Conservation (phyloP, 2,329 filamentous ascomycete species). For the Sporothrix pallida region DNA sequence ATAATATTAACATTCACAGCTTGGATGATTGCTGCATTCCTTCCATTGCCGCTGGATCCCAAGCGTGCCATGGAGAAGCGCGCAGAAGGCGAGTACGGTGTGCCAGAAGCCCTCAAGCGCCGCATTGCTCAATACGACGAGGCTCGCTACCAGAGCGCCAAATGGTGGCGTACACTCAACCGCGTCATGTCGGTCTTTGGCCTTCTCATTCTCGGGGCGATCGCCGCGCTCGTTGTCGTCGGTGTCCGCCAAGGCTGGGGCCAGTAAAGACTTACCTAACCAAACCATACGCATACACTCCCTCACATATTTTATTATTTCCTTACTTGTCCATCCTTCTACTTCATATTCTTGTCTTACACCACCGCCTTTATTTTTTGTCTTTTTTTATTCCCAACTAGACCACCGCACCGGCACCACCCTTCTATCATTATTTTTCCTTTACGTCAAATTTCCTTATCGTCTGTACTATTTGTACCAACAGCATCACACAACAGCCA, state of each 20-base stretch:
- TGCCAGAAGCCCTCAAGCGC: constrained; percentile 46
- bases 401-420: constrained; percentile 6
- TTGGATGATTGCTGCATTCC: constrained; percentile 79
- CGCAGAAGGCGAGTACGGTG: constrained; percentile 49
- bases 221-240: constrained; percentile 58
- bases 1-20: constrained; percentile 46
- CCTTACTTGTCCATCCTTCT: background rate
- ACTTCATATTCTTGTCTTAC: constrained; percentile 19
- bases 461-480: constrained; percentile 32
- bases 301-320: background rate
- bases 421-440: background rate
- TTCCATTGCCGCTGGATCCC: constrained; percentile 70
- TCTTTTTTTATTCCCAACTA: constrained; percentile 21
- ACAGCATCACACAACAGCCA: constrained; percentile 33
- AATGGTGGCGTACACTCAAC: constrained; percentile 66
- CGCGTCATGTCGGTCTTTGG: constrained; percentile 64
- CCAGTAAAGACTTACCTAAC: background rate
- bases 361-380: background rate
- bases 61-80: constrained; percentile 58
- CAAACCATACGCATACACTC: background rate
- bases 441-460: background rate
- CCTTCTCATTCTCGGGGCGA: constrained; percentile 59
- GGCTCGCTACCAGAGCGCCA: constrained; percentile 56
- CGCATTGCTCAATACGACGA: constrained; percentile 50
- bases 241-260: constrained; percentile 59